Evolutionary conservation across 2,329 filamentous ascomycete species (phyloP).

Genomic region (Xylariomycetidae sp.): DNA sequence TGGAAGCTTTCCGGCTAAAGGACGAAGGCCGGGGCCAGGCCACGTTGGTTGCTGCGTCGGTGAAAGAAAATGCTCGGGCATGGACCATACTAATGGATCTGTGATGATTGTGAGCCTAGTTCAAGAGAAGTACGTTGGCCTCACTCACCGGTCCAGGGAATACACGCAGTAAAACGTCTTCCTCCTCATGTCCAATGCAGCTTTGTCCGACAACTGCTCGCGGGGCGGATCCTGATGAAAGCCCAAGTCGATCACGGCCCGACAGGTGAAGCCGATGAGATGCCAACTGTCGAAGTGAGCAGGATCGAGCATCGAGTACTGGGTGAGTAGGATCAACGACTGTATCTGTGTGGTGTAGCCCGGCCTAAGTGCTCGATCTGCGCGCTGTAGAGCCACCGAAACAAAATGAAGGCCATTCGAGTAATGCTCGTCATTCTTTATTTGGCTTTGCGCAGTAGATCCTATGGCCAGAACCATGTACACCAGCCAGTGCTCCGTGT

Average conservation of each 20-base stretch:
- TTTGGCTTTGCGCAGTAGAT: constrained; percentile 67
- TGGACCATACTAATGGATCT: constrained; percentile 77
- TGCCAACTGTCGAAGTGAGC: constrained; percentile 94
- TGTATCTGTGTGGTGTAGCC: constrained; percentile 84
- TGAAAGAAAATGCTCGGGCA: constrained; percentile 86
- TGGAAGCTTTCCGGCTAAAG: constrained; percentile 36
- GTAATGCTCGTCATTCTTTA: constrained; percentile 61
- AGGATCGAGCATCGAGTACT: constrained; percentile 87
- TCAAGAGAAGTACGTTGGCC: background rate
- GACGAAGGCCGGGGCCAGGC: constrained; percentile 59
- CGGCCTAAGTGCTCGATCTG: constrained; percentile 78
- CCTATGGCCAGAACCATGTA: constrained; percentile 87
- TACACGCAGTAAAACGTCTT: constrained; percentile 90
- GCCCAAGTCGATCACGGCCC: constrained; percentile 83
- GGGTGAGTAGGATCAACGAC: constrained; percentile 76
- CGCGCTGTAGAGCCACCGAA: constrained; percentile 65
- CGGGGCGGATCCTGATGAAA: constrained; percentile 86
- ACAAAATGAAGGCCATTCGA: constrained; percentile 51
- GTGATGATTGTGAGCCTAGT: background rate
- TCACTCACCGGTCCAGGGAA: constrained; percentile 71
- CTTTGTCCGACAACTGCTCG: constrained; percentile 62
- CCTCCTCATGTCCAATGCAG: constrained; percentile 70
- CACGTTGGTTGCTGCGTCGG: constrained; percentile 81
- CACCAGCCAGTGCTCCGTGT: constrained; percentile 78
- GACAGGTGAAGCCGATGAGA: constrained; percentile 81